These are phyloP conservation scores for Triticum timopheevii DNA, from an alignment of 176 grass and related monocot genomes.

Conservation along the genomic window DNA sequence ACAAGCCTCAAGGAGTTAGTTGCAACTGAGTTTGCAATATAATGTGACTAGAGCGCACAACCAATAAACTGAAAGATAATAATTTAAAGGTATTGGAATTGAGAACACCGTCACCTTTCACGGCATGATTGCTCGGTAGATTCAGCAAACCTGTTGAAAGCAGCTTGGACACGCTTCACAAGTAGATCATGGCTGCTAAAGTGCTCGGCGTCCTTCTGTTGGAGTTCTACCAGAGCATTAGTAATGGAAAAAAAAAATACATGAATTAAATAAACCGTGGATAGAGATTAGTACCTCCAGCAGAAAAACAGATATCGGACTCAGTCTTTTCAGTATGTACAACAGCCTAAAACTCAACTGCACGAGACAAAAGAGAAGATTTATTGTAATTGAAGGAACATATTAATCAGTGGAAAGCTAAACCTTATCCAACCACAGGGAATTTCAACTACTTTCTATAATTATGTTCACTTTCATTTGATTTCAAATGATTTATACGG, in stretches of 20 bases:
- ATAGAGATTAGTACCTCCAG: conserved; percentile 64
- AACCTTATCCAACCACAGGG: neutral
- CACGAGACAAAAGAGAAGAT: conserved; percentile 28
- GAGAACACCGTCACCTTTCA: conserved; percentile 58
- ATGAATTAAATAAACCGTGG: conserved; percentile 15
- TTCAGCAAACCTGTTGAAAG: conserved; percentile 82
- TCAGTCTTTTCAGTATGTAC: conserved; percentile 78
- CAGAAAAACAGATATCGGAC: conserved; percentile 72
- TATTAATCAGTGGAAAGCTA: conserved; percentile 8
- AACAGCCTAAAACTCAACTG: conserved; percentile 95
- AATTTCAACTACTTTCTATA: conserved; percentile 16
- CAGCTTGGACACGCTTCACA: conserved; percentile 69
- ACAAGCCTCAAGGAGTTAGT: conserved; percentile 1
- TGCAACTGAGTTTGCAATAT: conserved; percentile 21
- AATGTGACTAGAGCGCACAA: conserved; percentile 7
- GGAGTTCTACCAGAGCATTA: conserved; percentile 27
- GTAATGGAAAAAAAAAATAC: conserved; percentile 24
- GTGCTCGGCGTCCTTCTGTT: conserved; percentile 87
- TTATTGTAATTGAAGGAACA: conserved; percentile 14
- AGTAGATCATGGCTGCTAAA: conserved; percentile 84
- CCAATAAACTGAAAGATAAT: conserved; percentile 32
- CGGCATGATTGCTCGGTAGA: conserved; percentile 74
- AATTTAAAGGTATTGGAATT: conserved; percentile 21
- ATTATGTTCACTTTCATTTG: neutral
- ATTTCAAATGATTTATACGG: neutral